Percentiles rank a stretch among this genome's conserved stretches.
Evolutionary conservation across 805 yeast genomes (phyloP).

Genomic region (Candida coleopterorum): DNA sequence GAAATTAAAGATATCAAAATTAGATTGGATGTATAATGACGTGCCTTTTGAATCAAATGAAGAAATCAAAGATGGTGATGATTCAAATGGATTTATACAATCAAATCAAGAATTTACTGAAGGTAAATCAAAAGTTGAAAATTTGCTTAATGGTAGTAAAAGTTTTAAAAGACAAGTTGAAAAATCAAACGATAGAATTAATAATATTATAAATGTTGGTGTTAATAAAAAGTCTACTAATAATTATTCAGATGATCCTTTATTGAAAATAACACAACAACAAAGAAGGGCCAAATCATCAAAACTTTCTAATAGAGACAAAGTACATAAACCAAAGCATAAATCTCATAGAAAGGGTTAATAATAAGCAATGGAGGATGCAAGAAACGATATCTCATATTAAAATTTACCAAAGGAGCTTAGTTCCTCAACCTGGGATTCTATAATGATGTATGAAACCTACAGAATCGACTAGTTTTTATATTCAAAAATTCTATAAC

Average conservation of each 20-base stretch:
- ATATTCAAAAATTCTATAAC: too few relatives aligned
- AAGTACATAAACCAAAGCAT: slow-evolving; percentile 1
- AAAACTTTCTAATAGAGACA: background rate
- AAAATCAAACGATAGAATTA: slow-evolving; percentile 16
- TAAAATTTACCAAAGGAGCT: too few relatives aligned
- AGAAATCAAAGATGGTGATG: slow-evolving; percentile 18
- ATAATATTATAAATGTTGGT: slow-evolving; percentile 20
- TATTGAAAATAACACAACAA: slow-evolving; percentile 32
- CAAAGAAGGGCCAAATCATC: slow-evolving; percentile 5
- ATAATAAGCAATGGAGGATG: too few relatives aligned
- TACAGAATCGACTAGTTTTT: too few relatives aligned
- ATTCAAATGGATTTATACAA: slow-evolving; percentile 35
- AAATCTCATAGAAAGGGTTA: too few relatives aligned
- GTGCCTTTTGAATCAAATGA: slow-evolving; percentile 28
- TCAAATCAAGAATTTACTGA: slow-evolving; percentile 26
- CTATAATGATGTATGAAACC: too few relatives aligned
- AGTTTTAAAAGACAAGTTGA: slow-evolving; percentile 25
- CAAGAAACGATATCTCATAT: too few relatives aligned
- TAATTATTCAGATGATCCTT: slow-evolving; percentile 42
- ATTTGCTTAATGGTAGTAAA: slow-evolving; percentile 49
- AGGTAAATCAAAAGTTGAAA: slow-evolving; percentile 41
- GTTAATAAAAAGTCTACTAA: slow-evolving; percentile 1
- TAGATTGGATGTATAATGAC: slow-evolving; percentile 86
- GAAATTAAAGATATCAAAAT: slow-evolving; percentile 39
- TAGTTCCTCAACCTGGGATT: too few relatives aligned